phyloP scores from a whole-genome alignment of 2,329 filamentous ascomycete species.

The Leptographium radiaticola region DNA sequence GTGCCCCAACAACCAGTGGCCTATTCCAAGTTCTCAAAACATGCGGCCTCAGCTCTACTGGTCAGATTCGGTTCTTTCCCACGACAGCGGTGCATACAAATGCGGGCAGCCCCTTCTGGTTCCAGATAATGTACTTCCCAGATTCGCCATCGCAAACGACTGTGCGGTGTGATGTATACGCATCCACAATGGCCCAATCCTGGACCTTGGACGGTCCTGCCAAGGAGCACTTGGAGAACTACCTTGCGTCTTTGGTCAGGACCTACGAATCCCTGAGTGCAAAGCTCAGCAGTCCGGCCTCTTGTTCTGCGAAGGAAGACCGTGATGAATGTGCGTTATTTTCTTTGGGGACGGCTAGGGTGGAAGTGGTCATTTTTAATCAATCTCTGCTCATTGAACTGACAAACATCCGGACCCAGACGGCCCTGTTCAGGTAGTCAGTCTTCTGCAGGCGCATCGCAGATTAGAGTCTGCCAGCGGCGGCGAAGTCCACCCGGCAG shows the following conservation, averaged over 20 bases:
- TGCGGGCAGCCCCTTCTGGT: background rate
- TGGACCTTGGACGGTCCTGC: background rate
- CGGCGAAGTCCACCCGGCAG: background rate
- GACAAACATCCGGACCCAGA: background rate
- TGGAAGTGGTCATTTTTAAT: no score
- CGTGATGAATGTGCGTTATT: background rate
- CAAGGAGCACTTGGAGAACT: background rate
- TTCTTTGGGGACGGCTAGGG: no score
- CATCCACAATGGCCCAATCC: background rate
- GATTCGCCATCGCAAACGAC: background rate
- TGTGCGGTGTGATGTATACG: constrained; percentile 1
- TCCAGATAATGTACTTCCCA: background rate
- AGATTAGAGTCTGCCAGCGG: background rate
- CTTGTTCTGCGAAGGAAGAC: background rate
- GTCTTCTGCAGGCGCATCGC: background rate
- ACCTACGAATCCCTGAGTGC: background rate
- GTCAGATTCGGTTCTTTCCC: background rate
- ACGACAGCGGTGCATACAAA: background rate
- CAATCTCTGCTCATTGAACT: no score
- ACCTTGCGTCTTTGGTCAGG: background rate
- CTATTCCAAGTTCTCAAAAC: background rate
- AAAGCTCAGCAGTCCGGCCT: background rate
- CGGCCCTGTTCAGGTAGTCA: background rate
- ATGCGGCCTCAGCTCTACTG: background rate
- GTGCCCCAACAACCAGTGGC: background rate